Evolutionary conservation across 2,329 filamentous ascomycete species (phyloP).

Genomic region (Xylaria sp.): DNA sequence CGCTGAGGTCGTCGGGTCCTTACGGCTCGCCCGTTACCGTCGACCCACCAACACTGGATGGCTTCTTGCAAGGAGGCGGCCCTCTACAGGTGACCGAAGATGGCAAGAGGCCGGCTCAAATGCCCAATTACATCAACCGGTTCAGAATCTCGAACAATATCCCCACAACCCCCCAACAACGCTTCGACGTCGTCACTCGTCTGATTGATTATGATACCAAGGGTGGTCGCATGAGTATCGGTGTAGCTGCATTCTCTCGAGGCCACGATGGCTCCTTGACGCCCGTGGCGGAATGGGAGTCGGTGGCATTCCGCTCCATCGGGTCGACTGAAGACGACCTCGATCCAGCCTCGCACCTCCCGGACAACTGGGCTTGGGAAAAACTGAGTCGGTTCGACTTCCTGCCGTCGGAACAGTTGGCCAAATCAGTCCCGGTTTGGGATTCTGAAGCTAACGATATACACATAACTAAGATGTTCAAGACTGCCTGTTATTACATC

Average conservation of each 20-base stretch:
- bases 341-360: slow-evolving; percentile 30
- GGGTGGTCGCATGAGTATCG: slow-evolving; percentile 34
- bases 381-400: background rate
- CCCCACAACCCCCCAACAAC: slow-evolving; percentile 24
- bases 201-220: slow-evolving; percentile 34
- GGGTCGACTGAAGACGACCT: slow-evolving; percentile 5
- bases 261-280: slow-evolving; percentile 10
- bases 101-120: slow-evolving; percentile 33
- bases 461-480: slow-evolving; percentile 14
- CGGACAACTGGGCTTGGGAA: slow-evolving; percentile 35
- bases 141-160: slow-evolving; percentile 42
- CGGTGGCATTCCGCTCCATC: slow-evolving; percentile 22
- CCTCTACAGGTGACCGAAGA: slow-evolving; percentile 33
- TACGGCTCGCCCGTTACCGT: slow-evolving; percentile 35
- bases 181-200: slow-evolving; percentile 35
- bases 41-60: slow-evolving; percentile 40
- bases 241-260: slow-evolving; percentile 36
- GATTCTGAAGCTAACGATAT: background rate
- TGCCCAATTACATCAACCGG: slow-evolving; percentile 41
- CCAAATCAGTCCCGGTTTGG: background rate
- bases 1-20: background rate
- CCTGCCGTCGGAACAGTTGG: background rate
- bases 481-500: slow-evolving; percentile 32
- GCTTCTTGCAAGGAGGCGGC: slow-evolving; percentile 36
- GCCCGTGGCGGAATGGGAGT: slow-evolving; percentile 36